phyloP scores from a whole-genome alignment of 2,329 filamentous ascomycete species.

The Basipetospora chlamydospora region DNA sequence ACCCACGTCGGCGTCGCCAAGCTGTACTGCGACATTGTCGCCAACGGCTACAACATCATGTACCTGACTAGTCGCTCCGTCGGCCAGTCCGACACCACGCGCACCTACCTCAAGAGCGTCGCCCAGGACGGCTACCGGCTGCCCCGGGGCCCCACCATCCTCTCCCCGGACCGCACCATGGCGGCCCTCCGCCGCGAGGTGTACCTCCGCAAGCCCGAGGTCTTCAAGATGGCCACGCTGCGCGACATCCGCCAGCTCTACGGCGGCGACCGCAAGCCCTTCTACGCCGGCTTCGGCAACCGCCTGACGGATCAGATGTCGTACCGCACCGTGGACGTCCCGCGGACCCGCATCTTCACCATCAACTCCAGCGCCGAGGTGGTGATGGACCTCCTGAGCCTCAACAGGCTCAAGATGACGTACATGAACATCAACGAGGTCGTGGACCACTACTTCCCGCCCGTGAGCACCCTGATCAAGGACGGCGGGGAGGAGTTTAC shows the following conservation, averaged over 20 bases:
- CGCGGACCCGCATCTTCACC: slow-evolving; percentile 86
- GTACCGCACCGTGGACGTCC: slow-evolving; percentile 92
- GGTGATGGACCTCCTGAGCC: slow-evolving; percentile 70
- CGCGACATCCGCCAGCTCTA: slow-evolving; percentile 89
- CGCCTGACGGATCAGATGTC: slow-evolving; percentile 90
- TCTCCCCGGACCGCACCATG: slow-evolving; percentile 89
- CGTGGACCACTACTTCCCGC: slow-evolving; percentile 95
- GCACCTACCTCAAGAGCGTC: slow-evolving; percentile 80
- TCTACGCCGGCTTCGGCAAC: slow-evolving; percentile 96
- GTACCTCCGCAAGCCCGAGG: slow-evolving; percentile 89
- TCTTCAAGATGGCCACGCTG: slow-evolving; percentile 98
- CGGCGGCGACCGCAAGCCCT: slow-evolving; percentile 60
- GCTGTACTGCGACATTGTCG: slow-evolving; percentile 85
- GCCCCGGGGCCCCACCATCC: slow-evolving; percentile 82
- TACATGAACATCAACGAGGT: slow-evolving; percentile 96
- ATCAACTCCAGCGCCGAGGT: slow-evolving; percentile 98
- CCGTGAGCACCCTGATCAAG: slow-evolving; percentile 72
- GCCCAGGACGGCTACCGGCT: slow-evolving; percentile 75
- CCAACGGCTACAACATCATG: slow-evolving; percentile 97
- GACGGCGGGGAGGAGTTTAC: slow-evolving; percentile 90
- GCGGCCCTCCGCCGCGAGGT: slow-evolving; percentile 83
- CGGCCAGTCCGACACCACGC: slow-evolving; percentile 80
- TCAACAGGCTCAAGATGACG: slow-evolving; percentile 92
- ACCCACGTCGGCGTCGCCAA: slow-evolving; percentile 95
- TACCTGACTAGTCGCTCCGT: slow-evolving; percentile 91